These are phyloP conservation scores for Endocalyx cinctus DNA, from an alignment of 2,329 filamentous ascomycete species.

Conservation along the genomic window DNA sequence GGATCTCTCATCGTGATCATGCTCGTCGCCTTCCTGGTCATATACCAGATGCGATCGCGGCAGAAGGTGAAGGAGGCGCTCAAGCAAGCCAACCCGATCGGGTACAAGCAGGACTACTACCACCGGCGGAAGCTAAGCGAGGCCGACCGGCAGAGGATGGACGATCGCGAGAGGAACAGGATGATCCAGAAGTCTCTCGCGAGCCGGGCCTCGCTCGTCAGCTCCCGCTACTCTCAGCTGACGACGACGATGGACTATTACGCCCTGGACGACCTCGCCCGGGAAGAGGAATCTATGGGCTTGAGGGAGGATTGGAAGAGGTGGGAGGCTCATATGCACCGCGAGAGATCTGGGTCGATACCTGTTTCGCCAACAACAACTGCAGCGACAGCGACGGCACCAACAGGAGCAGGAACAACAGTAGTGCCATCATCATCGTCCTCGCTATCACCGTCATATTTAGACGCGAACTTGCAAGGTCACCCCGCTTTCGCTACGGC, in stretches of 20 bases:
- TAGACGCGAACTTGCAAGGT: too few species aligned
- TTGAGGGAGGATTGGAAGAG: conserved; percentile 34
- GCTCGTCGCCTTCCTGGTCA: conserved; percentile 14
- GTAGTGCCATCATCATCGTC: too few species aligned
- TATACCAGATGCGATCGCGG: conserved; percentile 12
- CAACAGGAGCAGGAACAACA: too few species aligned
- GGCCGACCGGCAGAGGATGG: conserved; percentile 13
- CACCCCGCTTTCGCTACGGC: too few species aligned
- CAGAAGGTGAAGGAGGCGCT: conserved; percentile 3
- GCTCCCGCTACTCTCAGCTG: conserved; percentile 5
- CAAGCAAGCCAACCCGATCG: background rate
- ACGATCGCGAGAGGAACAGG: conserved; percentile 22
- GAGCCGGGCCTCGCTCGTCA: conserved; percentile 17
- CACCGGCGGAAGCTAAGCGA: conserved; percentile 13
- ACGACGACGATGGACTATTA: conserved; percentile 12
- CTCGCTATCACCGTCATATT: too few species aligned
- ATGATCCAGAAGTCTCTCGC: conserved; percentile 29
- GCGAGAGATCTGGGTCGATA: conserved; percentile 16
- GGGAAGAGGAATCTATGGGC: conserved; percentile 19
- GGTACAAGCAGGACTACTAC: conserved; percentile 1
- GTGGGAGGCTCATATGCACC: conserved; percentile 32
- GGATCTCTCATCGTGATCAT: conserved; percentile 15
- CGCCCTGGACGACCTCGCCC: conserved; percentile 7
- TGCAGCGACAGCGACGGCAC: too few species aligned
- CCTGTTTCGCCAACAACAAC: too few species aligned